Evolutionary conservation across 2,329 filamentous ascomycete species (phyloP).

Genomic region (Arthrobotrys iridis): DNA sequence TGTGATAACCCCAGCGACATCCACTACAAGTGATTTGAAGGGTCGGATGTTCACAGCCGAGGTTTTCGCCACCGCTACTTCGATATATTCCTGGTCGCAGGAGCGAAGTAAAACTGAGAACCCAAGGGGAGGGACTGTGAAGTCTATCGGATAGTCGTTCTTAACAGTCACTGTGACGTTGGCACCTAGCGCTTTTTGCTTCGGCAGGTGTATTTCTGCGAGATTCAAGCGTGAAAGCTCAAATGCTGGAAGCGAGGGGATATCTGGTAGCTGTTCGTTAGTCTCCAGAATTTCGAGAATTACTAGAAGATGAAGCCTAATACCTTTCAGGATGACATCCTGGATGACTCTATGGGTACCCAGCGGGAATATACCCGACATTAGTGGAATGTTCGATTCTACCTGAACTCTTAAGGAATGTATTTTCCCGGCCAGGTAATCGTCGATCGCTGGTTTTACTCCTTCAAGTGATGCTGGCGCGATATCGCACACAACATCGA

Average conservation of each 20-base stretch:
- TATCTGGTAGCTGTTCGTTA: conserved; percentile 65
- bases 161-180: conserved; percentile 77
- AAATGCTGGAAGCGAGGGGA: conserved; percentile 82
- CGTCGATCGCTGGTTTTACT: conserved; percentile 81
- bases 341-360: conserved; percentile 80
- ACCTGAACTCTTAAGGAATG: conserved; percentile 76
- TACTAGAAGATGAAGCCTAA: conserved; percentile 62
- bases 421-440: conserved; percentile 85
- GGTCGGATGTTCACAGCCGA: conserved; percentile 74
- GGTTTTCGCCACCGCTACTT: conserved; percentile 79
- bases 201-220: conserved; percentile 72
- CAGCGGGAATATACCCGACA: conserved; percentile 80
- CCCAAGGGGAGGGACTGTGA: conserved; percentile 79
- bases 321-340: conserved; percentile 83
- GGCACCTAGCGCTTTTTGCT: conserved; percentile 76
- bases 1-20: conserved; percentile 76
- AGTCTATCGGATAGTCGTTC: conserved; percentile 80
- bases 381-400: conserved; percentile 76
- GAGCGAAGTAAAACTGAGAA: conserved; percentile 88
- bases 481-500: conserved; percentile 83
- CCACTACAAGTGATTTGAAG: conserved; percentile 72
- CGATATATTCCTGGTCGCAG: conserved; percentile 79
- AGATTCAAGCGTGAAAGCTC: conserved; percentile 84
- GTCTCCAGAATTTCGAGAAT: neutral
- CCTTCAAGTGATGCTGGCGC: conserved; percentile 79